Percentiles rank a stretch among this genome's conserved stretches.
phyloP scores from a whole-genome alignment of 495 filamentous ascomycete species.

The Penicillium arizonense region DNA sequence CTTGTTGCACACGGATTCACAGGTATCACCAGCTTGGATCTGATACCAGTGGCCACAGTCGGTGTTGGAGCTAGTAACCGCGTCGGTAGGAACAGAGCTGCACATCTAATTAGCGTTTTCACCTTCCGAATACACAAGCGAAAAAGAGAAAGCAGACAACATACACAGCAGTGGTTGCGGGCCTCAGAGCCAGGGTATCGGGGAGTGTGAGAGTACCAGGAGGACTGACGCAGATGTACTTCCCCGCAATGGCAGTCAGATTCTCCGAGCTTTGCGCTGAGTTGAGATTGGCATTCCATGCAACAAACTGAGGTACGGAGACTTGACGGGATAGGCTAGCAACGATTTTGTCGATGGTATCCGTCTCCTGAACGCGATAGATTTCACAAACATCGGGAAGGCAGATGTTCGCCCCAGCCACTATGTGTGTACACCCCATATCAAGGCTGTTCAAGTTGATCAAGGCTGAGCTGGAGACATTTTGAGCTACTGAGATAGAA shows the following conservation, averaged over 20 bases:
- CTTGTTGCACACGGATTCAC: neutral
- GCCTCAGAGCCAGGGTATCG: neutral
- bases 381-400: conserved; percentile 1
- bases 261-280: conserved; percentile 1
- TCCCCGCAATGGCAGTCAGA: neutral
- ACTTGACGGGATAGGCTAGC: neutral
- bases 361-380: neutral
- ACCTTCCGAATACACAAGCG: neutral
- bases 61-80: conserved; percentile 7
- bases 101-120: neutral
- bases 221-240: conserved; percentile 4
- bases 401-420: neutral
- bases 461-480: conserved; percentile 6
- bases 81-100: conserved; percentile 5
- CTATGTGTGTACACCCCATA: neutral
- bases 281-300: conserved; percentile 6
- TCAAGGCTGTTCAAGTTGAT: conserved; percentile 4
- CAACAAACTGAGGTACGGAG: neutral
- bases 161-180: conserved; percentile 3
- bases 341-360: conserved; percentile 1
- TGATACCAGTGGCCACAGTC: conserved; percentile 8
- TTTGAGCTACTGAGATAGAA: conserved; percentile 2
- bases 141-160: neutral
- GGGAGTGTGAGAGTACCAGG: conserved; percentile 4
- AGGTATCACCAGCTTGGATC: conserved; percentile 4